Evolutionary conservation across 176 grass and related monocot species (phyloP).

Genomic region (Triticum monococcum): DNA sequence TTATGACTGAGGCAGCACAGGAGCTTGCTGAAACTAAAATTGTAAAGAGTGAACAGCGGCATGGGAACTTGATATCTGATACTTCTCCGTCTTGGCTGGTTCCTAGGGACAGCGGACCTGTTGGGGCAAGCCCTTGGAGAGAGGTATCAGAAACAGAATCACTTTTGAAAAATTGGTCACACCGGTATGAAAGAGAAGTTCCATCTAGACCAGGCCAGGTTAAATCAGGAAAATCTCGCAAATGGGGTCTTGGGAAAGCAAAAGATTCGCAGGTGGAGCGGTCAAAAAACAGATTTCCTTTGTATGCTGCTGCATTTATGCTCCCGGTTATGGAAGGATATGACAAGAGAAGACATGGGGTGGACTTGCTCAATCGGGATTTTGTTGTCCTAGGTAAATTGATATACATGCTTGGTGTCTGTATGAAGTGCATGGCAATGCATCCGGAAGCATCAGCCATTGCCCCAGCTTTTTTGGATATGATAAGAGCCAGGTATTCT

Average conservation of each 20-base stretch:
- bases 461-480: slow-evolving; percentile 85
- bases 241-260: slow-evolving; percentile 71
- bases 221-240: slow-evolving; percentile 89
- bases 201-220: slow-evolving; percentile 79
- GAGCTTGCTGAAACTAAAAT: slow-evolving; percentile 81
- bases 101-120: slow-evolving; percentile 63
- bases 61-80: slow-evolving; percentile 65
- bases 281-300: slow-evolving; percentile 83
- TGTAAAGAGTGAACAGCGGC: slow-evolving; percentile 38
- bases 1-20: slow-evolving; percentile 89
- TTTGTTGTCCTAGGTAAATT: slow-evolving; percentile 93
- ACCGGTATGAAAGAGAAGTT: slow-evolving; percentile 87
- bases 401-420: slow-evolving; percentile 96
- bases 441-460: slow-evolving; percentile 92
- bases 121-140: slow-evolving; percentile 81
- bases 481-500: slow-evolving; percentile 82
- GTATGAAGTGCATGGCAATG: slow-evolving; percentile 86
- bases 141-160: slow-evolving; percentile 75
- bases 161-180: slow-evolving; percentile 64
- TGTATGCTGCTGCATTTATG: slow-evolving; percentile 98
- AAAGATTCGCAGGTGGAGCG: slow-evolving; percentile 56
- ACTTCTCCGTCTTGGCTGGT: slow-evolving; percentile 78
- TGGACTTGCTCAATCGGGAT: slow-evolving; percentile 79
- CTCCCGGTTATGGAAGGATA: slow-evolving; percentile 94
- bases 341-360: slow-evolving; percentile 75